Percentiles rank a stretch among this genome's conserved stretches.
Conservation (phyloP, 164 flowering plant species). For the Liquidambar formosana region DNA sequence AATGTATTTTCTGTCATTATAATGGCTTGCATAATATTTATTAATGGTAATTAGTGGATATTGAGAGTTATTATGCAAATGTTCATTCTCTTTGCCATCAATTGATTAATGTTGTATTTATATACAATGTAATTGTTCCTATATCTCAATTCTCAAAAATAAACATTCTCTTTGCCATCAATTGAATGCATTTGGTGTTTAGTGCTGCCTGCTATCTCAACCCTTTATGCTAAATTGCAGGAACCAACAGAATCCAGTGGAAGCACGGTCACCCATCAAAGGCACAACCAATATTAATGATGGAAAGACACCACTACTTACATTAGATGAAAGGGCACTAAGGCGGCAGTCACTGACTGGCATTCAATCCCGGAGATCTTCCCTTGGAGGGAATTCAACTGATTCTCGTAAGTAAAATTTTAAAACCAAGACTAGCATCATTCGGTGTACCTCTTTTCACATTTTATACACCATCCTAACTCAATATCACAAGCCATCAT, state of each 20-base stretch:
- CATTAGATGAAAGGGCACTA: slow-evolving; percentile 36
- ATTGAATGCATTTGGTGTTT: neutral
- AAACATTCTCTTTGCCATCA: too few relatives aligned
- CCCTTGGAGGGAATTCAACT: slow-evolving; percentile 65
- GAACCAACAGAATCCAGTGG: slow-evolving; percentile 38
- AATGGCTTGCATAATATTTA: too few relatives aligned
- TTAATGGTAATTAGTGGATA: too few relatives aligned
- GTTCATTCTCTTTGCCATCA: too few relatives aligned
- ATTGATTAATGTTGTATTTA: too few relatives aligned
- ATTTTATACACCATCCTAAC: too few relatives aligned
- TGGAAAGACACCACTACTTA: slow-evolving; percentile 36
- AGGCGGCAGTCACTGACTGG: slow-evolving; percentile 85
- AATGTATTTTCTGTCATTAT: too few relatives aligned
- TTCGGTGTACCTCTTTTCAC: too few relatives aligned
- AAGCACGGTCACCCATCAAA: slow-evolving; percentile 27
- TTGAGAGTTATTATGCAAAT: too few relatives aligned
- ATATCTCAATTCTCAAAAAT: too few relatives aligned
- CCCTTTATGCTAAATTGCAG: slow-evolving; percentile 34
- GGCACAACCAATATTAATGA: slow-evolving; percentile 19
- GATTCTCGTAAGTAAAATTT: slow-evolving; percentile 38
- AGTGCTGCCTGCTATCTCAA: neutral
- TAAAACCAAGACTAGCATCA: neutral
- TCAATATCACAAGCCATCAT: neutral
- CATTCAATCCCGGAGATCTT: slow-evolving; percentile 60
- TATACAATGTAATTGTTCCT: too few relatives aligned